phyloP scores from a whole-genome alignment of 768 basidiomycete genomes.

The Suillus weaverae region DNA sequence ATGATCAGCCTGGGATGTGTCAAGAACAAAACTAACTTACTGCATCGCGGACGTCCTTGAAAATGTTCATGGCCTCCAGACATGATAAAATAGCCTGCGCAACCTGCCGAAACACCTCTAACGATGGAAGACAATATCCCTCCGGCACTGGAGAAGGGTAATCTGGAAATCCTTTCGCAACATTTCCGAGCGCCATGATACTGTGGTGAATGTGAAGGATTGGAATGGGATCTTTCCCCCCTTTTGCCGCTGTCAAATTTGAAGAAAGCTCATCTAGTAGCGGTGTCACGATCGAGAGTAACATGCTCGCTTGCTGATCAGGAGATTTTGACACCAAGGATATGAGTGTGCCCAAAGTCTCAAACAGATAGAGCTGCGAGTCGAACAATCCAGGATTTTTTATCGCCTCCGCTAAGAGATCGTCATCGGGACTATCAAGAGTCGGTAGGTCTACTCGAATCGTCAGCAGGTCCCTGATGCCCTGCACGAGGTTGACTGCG shows the following conservation, averaged over 20 bases:
- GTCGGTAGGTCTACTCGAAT: conserved; percentile 79
- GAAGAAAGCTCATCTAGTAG: conserved; percentile 73
- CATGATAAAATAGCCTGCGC: conserved; percentile 86
- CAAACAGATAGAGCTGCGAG: conserved; percentile 92
- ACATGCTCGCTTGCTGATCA: conserved; percentile 64
- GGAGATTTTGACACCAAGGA: conserved; percentile 69
- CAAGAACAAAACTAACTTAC: conserved; percentile 46
- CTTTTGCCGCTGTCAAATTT: conserved; percentile 53
- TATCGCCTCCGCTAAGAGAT: conserved; percentile 78
- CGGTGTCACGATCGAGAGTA: conserved; percentile 80
- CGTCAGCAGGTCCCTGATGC: conserved; percentile 72
- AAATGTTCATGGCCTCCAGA: conserved; percentile 83
- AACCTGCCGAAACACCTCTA: conserved; percentile 80
- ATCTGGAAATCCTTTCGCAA: conserved; percentile 96
- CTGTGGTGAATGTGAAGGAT: conserved; percentile 89
- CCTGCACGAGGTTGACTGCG: conserved; percentile 67
- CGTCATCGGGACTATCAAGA: conserved; percentile 69
- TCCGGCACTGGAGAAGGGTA: conserved; percentile 69
- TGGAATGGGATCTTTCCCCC: conserved; percentile 66
- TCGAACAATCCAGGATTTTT: conserved; percentile 73
- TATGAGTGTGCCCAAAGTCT: conserved; percentile 83
- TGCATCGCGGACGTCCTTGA: conserved; percentile 88
- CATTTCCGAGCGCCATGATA: conserved; percentile 91
- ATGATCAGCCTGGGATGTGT: conserved; percentile 11
- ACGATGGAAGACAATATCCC: conserved; percentile 66